Evolutionary conservation across 306 rosid genomes (phyloP), one percentile per base, ranked within the genome.

Genomic region (apple (Malus domestica)): DNA sequence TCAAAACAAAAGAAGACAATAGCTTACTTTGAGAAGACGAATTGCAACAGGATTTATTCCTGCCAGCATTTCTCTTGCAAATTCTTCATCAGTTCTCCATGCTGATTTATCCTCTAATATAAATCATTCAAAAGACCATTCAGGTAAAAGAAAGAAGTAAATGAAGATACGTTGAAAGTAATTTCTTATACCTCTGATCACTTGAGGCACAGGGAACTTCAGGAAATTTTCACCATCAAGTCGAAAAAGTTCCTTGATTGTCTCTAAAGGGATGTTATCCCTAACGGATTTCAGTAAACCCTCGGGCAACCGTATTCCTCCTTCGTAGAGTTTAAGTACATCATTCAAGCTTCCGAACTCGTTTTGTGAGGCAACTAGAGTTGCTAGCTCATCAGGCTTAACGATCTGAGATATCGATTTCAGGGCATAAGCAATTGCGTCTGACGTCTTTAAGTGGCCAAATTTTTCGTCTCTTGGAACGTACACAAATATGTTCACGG

Each of bases 381-480:
- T 78, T 74, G 85, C 83, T 18, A 94, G 58, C 87, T 15, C 55
- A 15, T 84, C 92, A 2, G 97, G 97, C 54, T 75, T 82, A 13
- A 90, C 8, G 40, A 90, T 70, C 73, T 86, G 97, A 59, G 72
- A 83, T 35, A 90, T 10, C 27, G 96, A 82, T 79, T 94, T 90
- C 71, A 94, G 30, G 25, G 82, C 93, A 82, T 84, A 83, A 64
- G 83, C 95, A 52, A 94, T 89, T 67, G 90, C 90, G 61, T 94
- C 97, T 4, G 96, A 42, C 90, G 86, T 45, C 81, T 94, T 94
- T 87, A 90, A 76, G 82, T 92, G 97, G 7, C 95, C 96, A 68
- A 94, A 94, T 74, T 89, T 79, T 70, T 94, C 98, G 33, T 91
- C 97, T 81, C 90, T 86, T 7, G 98, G 98, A 57, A 95, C 97